Percentiles rank a stretch among this genome's conserved stretches.
These are phyloP conservation scores for Fusarium sterilihyphosum DNA, from an alignment of 2,329 filamentous ascomycete genomes.

Conservation along the genomic window DNA sequence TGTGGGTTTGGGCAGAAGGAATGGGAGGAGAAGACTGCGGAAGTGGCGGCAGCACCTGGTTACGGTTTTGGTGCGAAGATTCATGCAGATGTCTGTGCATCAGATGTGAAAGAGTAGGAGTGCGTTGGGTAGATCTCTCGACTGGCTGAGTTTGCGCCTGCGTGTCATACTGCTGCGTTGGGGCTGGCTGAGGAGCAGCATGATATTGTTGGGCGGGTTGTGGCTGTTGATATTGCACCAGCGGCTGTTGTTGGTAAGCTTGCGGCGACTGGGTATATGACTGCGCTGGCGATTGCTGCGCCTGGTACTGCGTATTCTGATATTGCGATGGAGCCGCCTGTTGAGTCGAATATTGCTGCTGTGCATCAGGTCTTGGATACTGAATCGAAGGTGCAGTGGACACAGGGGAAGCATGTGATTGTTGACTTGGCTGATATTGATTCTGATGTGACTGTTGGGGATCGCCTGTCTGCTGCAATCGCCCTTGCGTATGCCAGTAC, in stretches of 20 bases:
- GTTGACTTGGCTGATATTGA: neutral
- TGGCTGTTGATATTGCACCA: neutral
- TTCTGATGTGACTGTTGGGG: neutral
- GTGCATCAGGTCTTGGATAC: neutral
- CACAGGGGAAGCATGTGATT: neutral
- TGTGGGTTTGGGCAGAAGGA: neutral
- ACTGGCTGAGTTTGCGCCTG: neutral
- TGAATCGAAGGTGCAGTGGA: neutral
- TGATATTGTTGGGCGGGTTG: neutral
- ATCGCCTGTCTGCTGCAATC: neutral
- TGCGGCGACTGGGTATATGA: neutral
- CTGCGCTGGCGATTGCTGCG: neutral
- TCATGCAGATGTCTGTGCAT: neutral
- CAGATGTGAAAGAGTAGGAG: neutral
- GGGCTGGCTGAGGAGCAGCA: neutral
- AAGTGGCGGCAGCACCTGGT: neutral
- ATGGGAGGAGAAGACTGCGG: neutral
- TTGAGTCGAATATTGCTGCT: neutral
- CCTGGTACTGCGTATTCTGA: neutral
- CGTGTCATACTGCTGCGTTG: neutral
- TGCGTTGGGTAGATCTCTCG: neutral
- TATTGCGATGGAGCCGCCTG: neutral
- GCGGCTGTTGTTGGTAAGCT: neutral
- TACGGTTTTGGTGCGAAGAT: neutral
- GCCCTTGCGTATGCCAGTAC: neutral